phyloP scores from a whole-genome alignment of 257 asterid genomes.

The Solanum tarapatanum region DNA sequence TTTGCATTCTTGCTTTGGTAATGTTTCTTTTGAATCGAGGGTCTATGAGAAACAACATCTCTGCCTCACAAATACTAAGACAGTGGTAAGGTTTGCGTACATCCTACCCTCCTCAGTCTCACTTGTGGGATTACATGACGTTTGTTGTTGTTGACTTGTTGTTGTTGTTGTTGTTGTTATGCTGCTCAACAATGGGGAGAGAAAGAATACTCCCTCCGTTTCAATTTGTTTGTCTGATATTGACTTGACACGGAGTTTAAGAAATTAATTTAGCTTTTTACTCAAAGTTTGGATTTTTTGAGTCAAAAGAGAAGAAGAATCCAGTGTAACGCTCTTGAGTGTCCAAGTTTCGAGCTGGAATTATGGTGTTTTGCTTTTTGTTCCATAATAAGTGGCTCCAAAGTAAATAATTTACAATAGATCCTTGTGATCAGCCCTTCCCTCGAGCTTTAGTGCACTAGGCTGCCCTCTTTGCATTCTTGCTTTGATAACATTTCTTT shows the following conservation, averaged over 20 bases:
- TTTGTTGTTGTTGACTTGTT: neutral
- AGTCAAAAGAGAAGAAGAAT: neutral
- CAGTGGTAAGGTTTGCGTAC: accelerated
- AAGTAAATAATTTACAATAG: neutral
- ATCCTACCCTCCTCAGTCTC: neutral
- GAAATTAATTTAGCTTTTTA: neutral
- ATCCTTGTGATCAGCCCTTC: neutral
- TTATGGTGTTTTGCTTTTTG: neutral
- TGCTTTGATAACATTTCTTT: neutral
- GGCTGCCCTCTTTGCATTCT: neutral
- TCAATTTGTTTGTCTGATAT: neutral
- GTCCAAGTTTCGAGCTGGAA: neutral
- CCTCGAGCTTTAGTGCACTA: neutral
- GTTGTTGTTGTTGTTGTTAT: neutral
- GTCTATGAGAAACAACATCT: neutral
- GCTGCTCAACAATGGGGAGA: neutral
- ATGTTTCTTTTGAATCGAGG: neutral
- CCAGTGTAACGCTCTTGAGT: neutral
- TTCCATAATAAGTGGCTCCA: neutral
- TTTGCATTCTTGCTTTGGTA: neutral
- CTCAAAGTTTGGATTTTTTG: neutral
- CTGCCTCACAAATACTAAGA: neutral
- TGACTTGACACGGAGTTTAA: neutral
- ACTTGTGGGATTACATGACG: neutral
- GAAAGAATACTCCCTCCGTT: neutral